Evolutionary conservation across 257 asterid species (phyloP).

Genomic region (Solanum clarkiae): DNA sequence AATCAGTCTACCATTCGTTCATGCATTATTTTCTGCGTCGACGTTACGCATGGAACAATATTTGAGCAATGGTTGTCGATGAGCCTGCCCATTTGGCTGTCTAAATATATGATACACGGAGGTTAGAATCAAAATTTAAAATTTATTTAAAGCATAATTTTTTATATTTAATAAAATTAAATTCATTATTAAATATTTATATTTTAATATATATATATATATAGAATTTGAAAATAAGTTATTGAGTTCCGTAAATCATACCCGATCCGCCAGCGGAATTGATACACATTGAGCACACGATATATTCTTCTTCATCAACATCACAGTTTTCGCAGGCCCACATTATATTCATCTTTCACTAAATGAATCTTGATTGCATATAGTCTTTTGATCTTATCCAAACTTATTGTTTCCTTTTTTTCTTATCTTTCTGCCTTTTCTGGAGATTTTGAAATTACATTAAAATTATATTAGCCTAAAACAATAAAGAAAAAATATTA

Average conservation of each 20-base stretch:
- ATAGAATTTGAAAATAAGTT: too few relatives aligned
- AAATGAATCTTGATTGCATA: background rate
- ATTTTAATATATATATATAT: background rate
- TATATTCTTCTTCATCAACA: background rate
- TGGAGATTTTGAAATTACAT: background rate
- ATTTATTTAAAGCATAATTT: too few relatives aligned
- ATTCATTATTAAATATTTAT: background rate
- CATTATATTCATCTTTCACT: background rate
- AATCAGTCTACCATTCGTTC: background rate
- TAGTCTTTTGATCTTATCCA: background rate
- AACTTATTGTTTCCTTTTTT: background rate
- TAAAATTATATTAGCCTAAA: background rate
- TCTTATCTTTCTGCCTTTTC: background rate
- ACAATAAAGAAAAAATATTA: background rate
- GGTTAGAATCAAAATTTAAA: too few relatives aligned
- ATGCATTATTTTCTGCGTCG: background rate
- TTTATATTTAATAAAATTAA: too few relatives aligned
- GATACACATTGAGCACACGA: background rate
- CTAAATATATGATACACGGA: background rate
- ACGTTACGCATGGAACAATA: background rate
- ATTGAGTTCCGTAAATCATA: too few relatives aligned
- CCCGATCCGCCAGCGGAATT: fast-evolving
- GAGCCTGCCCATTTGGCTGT: background rate
- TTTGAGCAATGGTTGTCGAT: background rate
- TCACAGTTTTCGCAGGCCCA: background rate